phyloP scores from a whole-genome alignment of 768 basidiomycete genomes.

The Boletus patriciae region DNA sequence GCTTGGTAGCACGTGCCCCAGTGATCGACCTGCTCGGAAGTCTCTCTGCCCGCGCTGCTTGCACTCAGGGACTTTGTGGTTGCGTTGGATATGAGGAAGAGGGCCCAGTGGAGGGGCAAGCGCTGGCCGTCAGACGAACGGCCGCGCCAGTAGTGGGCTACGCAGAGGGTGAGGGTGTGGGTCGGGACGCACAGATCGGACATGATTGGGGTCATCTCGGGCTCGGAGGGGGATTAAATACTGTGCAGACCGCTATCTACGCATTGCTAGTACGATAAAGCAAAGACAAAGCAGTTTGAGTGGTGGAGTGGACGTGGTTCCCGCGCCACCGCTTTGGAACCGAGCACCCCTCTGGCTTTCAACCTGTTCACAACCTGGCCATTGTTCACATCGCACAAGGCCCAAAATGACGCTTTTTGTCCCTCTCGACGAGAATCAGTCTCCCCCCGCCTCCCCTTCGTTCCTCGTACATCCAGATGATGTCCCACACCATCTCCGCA shows the following conservation, averaged over 20 bases:
- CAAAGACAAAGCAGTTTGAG: constrained; percentile 10
- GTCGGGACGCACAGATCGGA: constrained; percentile 5
- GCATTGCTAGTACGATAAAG: constrained; percentile 15
- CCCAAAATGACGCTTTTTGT: constrained; percentile 63
- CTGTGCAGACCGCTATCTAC: constrained; percentile 1
- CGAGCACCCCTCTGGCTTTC: constrained; percentile 21
- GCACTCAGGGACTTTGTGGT: constrained; percentile 17
- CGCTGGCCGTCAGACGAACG: constrained; percentile 20
- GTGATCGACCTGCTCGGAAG: constrained; percentile 27
- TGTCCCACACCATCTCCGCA: constrained; percentile 47
- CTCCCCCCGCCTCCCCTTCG: constrained; percentile 50
- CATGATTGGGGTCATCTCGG: constrained; percentile 13
- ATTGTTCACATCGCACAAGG: constrained; percentile 28
- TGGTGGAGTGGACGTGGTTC: constrained; percentile 17
- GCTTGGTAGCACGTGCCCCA: constrained; percentile 33
- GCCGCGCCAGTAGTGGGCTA: constrained; percentile 34
- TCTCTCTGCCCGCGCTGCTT: constrained; percentile 25
- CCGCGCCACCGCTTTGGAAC: constrained; percentile 28
- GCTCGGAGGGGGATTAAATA: constrained; percentile 7
- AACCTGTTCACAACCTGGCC: constrained; percentile 17
- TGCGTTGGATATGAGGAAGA: constrained; percentile 31
- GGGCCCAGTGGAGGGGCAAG: constrained; percentile 32
- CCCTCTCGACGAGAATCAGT: constrained; percentile 52
- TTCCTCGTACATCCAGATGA: constrained; percentile 54
- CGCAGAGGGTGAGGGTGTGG: constrained; percentile 26